Conservation (phyloP, 2,329 filamentous ascomycete species). For the Arachnopeziza araneosa region DNA sequence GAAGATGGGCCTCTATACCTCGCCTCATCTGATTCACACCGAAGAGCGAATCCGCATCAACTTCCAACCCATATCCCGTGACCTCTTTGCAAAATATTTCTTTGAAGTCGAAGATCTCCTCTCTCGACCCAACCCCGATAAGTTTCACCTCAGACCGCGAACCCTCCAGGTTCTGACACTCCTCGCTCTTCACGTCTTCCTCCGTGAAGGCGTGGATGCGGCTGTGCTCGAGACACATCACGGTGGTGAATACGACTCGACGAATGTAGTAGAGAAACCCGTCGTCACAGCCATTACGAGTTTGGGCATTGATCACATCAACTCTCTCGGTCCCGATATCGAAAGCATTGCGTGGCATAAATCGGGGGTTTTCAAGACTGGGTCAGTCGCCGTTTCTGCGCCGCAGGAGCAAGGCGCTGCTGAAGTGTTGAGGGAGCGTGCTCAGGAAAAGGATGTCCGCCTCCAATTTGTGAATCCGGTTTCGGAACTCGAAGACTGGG, state of each 20-base stretch:
- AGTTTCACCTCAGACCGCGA: conserved; percentile 35
- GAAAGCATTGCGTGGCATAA: conserved; percentile 68
- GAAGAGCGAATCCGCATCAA: conserved; percentile 60
- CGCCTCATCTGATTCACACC: conserved; percentile 59
- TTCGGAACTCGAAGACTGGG: conserved; percentile 6
- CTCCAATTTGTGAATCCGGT: conserved; percentile 22
- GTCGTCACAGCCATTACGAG: conserved; percentile 54
- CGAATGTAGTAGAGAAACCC: conserved; percentile 55
- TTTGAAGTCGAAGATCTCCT: conserved; percentile 60
- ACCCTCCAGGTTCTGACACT: conserved; percentile 57
- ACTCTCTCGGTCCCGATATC: conserved; percentile 53
- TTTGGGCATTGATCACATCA: conserved; percentile 62
- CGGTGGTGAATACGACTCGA: conserved; percentile 62
- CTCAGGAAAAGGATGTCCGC: conserved; percentile 41
- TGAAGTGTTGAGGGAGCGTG: conserved; percentile 43
- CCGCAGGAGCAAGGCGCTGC: conserved; percentile 42
- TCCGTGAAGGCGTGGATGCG: conserved; percentile 54
- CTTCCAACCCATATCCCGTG: conserved; percentile 48
- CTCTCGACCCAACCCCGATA: background rate
- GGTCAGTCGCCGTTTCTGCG: conserved; percentile 53
- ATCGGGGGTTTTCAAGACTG: conserved; percentile 61
- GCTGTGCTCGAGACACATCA: conserved; percentile 63
- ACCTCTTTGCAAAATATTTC: conserved; percentile 56
- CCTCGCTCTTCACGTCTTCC: conserved; percentile 60
- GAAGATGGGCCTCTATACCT: conserved; percentile 56